Conservation (phyloP, 176 grass and related monocot species). For the Hsuehochloa calcarea region DNA sequence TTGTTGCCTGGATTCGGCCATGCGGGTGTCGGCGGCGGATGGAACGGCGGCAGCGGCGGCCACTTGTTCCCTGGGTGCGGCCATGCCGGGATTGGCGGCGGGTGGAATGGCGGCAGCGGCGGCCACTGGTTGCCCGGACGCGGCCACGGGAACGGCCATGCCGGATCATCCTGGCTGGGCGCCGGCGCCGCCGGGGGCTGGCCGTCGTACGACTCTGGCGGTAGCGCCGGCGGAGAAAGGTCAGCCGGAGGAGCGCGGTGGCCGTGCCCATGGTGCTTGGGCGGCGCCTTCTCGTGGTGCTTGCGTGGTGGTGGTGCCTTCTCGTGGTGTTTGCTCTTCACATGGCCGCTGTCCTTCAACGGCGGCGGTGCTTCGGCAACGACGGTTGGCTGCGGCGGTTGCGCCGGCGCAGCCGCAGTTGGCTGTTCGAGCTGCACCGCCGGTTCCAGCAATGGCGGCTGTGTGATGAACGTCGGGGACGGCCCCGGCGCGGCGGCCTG, state of each 20-base stretch:
- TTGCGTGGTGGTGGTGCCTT: neutral
- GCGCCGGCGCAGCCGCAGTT: neutral
- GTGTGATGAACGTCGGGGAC: neutral
- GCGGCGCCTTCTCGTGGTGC: slow-evolving; percentile 12
- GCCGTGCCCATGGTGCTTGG: slow-evolving; percentile 34
- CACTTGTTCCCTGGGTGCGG: neutral
- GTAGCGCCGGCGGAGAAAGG: slow-evolving; percentile 6
- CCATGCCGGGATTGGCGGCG: slow-evolving; percentile 11
- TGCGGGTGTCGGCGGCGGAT: slow-evolving; percentile 1
- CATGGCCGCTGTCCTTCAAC: neutral
- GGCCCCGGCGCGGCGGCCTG: neutral
- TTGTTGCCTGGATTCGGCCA: slow-evolving; percentile 4
- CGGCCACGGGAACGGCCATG: slow-evolving; percentile 25
- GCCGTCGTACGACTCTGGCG: neutral
- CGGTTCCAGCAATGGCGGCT: neutral
- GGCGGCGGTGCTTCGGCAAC: neutral
- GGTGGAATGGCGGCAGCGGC: slow-evolving; percentile 6
- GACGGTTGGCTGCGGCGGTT: neutral
- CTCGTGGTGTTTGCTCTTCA: slow-evolving; percentile 11
- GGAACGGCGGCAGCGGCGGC: slow-evolving; percentile 15
- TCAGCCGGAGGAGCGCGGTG: slow-evolving; percentile 20
- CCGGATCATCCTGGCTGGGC: neutral
- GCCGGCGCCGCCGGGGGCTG: slow-evolving; percentile 1
- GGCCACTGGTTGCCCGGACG: neutral
- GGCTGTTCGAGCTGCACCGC: slow-evolving; percentile 5